Conservation (phyloP, 148 eudicot genomes). For the Polygonum maritimum region DNA sequence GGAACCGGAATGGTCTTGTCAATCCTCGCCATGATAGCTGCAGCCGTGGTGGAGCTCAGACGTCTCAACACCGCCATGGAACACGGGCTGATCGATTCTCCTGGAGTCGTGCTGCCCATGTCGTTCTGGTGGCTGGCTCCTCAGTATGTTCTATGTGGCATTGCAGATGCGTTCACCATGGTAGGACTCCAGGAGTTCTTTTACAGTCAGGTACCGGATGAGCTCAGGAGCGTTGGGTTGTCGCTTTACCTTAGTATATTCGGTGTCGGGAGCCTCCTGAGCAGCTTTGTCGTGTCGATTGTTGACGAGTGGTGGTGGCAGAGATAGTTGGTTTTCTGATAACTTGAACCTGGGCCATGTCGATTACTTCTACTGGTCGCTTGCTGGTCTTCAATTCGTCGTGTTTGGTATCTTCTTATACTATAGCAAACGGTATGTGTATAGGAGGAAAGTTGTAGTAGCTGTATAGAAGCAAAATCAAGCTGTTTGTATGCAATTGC, state of each 20-base stretch:
- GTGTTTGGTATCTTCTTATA: neutral
- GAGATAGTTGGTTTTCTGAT: neutral
- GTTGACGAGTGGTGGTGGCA: conserved; percentile 25
- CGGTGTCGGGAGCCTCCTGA: conserved; percentile 52
- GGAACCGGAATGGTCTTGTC: conserved; percentile 48
- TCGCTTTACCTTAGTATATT: conserved; percentile 46
- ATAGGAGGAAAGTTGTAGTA: neutral
- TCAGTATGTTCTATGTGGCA: conserved; percentile 41
- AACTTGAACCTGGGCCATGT: neutral
- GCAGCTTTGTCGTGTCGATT: conserved; percentile 40
- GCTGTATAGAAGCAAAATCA: neutral
- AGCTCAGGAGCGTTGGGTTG: conserved; percentile 46
- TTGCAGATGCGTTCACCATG: conserved; percentile 34
- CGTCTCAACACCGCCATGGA: conserved; percentile 31
- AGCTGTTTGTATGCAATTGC: neutral
- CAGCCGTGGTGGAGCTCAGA: conserved; percentile 38
- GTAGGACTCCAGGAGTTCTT: conserved; percentile 69
- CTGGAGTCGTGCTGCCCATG: conserved; percentile 43
- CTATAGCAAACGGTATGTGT: neutral
- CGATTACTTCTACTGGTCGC: neutral
- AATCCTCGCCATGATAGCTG: conserved; percentile 26
- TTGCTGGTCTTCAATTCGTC: neutral
- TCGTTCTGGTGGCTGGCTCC: conserved; percentile 63
- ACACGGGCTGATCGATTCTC: conserved; percentile 32
- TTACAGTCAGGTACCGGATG: conserved; percentile 48